These are phyloP conservation scores for Aquilaria agallochum DNA, from an alignment of 441 rosid genomes.

Conservation along the genomic window DNA sequence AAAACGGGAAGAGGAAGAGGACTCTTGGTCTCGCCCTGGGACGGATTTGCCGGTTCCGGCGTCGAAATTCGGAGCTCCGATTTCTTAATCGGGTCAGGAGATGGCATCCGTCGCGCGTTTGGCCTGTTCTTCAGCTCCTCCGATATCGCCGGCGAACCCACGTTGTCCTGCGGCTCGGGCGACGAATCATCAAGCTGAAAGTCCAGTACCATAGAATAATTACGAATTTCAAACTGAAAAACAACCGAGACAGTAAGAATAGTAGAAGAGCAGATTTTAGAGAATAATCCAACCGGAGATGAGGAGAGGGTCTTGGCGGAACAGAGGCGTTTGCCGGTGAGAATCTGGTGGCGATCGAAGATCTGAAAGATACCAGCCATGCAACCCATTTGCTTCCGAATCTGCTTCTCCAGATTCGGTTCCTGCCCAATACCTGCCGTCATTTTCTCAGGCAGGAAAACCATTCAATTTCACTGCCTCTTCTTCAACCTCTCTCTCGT, in stretches of 20 bases:
- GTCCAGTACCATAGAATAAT: not conserved
- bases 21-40: constrained; percentile 26
- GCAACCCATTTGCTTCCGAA: constrained; percentile 79
- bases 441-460: constrained; percentile 14
- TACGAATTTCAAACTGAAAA: not conserved
- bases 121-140: constrained; percentile 33
- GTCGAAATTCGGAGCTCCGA: constrained; percentile 35
- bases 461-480: not conserved
- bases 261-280: not conserved
- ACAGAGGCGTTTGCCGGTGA: constrained; percentile 58
- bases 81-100: constrained; percentile 41
- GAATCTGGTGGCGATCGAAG: constrained; percentile 76
- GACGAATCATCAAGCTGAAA: constrained; percentile 40
- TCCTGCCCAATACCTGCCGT: constrained; percentile 48
- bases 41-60: constrained; percentile 21
- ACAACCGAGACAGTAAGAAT: not conserved
- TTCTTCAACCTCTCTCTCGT: not conserved
- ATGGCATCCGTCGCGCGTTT: constrained; percentile 34
- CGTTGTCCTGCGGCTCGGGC: constrained; percentile 25
- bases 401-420: constrained; percentile 50
- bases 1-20: constrained; percentile 48
- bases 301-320: constrained; percentile 62
- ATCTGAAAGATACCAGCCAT: constrained; percentile 95
- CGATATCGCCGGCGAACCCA: constrained; percentile 29
- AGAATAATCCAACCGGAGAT: constrained; percentile 23